phyloP scores from a whole-genome alignment of 2,329 filamentous ascomycete genomes.

The Xylaria sp. region DNA sequence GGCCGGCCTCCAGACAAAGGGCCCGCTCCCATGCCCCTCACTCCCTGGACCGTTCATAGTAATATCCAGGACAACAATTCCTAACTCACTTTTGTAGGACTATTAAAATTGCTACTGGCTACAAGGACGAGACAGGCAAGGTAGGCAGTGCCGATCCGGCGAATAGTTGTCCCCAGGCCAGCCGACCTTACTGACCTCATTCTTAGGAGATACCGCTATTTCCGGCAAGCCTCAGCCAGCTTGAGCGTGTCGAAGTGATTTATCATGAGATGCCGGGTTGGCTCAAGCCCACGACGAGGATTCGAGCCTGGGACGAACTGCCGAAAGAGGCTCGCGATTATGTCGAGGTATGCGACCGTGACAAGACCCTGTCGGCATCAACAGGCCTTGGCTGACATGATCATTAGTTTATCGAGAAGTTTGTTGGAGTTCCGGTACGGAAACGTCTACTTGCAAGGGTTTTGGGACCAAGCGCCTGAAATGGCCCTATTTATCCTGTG shows the following conservation, averaged over 20 bases:
- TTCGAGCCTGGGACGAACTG: slow-evolving; percentile 53
- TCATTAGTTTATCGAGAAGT: slow-evolving; percentile 9
- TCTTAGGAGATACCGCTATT: slow-evolving; percentile 47
- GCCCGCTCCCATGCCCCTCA: neutral
- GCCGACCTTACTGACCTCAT: neutral
- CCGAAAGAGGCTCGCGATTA: slow-evolving; percentile 57
- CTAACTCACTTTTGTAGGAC: slow-evolving; percentile 47
- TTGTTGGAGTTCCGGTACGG: slow-evolving; percentile 15
- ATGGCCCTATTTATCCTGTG: neutral
- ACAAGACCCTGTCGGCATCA: slow-evolving; percentile 1
- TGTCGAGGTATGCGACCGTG: slow-evolving; percentile 43
- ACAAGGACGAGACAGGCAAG: slow-evolving; percentile 41
- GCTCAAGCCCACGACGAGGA: slow-evolving; percentile 54
- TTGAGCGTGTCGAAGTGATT: slow-evolving; percentile 54
- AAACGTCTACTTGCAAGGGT: neutral
- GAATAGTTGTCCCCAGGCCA: neutral
- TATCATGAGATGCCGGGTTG: slow-evolving; percentile 61
- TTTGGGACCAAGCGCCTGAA: neutral
- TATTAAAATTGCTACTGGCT: slow-evolving; percentile 62
- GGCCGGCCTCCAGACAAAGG: neutral
- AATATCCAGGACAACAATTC: neutral
- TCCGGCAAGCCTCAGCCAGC: slow-evolving; percentile 53
- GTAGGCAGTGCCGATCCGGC: slow-evolving; percentile 27
- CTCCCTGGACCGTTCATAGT: neutral
- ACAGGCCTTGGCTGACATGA: neutral